phyloP scores from a whole-genome alignment of 345 rosid species.

The Gossypium turneri region DNA sequence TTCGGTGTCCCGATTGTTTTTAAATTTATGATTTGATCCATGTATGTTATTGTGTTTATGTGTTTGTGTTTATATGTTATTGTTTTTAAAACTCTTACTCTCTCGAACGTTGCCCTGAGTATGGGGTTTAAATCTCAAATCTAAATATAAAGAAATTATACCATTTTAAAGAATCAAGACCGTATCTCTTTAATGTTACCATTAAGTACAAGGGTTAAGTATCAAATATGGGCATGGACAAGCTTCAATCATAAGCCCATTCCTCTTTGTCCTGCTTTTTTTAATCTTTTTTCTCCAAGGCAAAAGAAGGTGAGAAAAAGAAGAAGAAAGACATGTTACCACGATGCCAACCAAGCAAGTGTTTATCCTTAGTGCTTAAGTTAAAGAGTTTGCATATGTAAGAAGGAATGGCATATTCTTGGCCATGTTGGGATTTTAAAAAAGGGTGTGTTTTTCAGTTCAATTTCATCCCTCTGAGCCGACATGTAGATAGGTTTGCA shows the following conservation, averaged over 20 bases:
- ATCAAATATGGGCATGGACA: background rate
- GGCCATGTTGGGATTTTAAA: too few species aligned
- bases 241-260: slow-evolving; percentile 29
- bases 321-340: background rate
- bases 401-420: background rate
- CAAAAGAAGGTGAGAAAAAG: background rate
- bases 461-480: background rate
- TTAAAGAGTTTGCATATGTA: background rate
- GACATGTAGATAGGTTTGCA: background rate
- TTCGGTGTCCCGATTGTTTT: too few species aligned
- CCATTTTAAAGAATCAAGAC: too few species aligned
- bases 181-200: too few species aligned
- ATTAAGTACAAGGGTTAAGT: too few species aligned
- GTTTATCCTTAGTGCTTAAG: slow-evolving; percentile 14
- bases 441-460: background rate
- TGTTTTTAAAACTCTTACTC: too few species aligned
- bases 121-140: too few species aligned
- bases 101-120: too few species aligned
- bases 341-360: slow-evolving; percentile 1
- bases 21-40: too few species aligned
- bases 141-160: too few species aligned
- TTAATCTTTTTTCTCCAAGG: background rate
- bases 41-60: too few species aligned
- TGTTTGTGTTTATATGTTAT: too few species aligned
- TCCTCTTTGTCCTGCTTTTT: slow-evolving; percentile 1